Evolutionary conservation across 495 filamentous ascomycete species (phyloP), one percentile per base, ranked within the genome.

Genomic region (Daldinia caldariorum): DNA sequence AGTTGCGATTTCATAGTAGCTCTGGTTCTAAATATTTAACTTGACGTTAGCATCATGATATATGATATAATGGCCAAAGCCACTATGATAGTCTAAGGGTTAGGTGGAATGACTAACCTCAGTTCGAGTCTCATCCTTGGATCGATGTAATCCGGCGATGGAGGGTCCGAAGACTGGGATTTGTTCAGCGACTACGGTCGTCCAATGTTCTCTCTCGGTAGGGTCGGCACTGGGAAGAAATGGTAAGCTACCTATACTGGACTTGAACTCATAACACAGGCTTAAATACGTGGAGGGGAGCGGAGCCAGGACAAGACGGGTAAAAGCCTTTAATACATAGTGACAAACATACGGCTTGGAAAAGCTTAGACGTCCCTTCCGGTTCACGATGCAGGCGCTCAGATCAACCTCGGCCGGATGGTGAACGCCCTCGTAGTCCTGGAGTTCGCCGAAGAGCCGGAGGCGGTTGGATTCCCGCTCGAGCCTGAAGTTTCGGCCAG

Each of bases 371-470:
- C 56, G 45, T 29, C 68, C 68, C 6, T 71, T 58, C 20, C 47
- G 50, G 58, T 71, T 71, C 4, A 71, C 47, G 45, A 71, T 26
- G 37, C 37, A 58, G n/a, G 47, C 41, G 45, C 58, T 61, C 34
- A 71, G 41, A 10, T 71, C 68, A 2, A 66, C 53, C 45, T 71
- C 68, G 8, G 68, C 58, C 20, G 59, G 43, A n/a, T 62, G 62
- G 41, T 62, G 59, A 9, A 29, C 58, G 37, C 68, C 68, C 1
- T 43, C 57, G 39, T 58, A 71, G 22, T 71, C 68, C 34, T 43
- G 43, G 34, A 71, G 45, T 45, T 71, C 68, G 41, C 47, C 68
- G 53, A 29, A 26, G 51, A 71, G 68, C 37, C 58, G 61, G 39
- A 71, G 38, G 14, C 62, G 7, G 8, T 58, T 47, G 7, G 37